Evolutionary conservation across 2,329 filamentous ascomycete species (phyloP).

Genomic region (Phaeosphaeriaceae sp.): DNA sequence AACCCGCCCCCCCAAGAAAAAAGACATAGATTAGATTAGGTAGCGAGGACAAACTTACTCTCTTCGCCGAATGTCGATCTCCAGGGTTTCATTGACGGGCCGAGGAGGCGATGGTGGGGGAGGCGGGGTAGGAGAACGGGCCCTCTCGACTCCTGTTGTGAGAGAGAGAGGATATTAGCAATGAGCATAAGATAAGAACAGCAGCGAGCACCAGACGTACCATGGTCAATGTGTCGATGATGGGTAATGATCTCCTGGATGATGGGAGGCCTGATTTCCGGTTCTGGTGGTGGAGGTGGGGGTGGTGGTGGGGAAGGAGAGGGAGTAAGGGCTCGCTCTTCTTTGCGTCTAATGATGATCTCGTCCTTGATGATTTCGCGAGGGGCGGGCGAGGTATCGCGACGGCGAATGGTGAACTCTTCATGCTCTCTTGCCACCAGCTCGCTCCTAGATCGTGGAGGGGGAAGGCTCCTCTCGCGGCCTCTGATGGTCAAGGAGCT

Average conservation of each 20-base stretch:
- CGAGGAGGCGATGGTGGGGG: constrained; percentile 54
- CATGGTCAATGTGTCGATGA: constrained; percentile 86
- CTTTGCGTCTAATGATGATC: constrained; percentile 54
- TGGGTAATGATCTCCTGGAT: constrained; percentile 90
- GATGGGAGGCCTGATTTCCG: constrained; percentile 78
- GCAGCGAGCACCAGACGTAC: constrained; percentile 55
- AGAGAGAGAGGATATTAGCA: constrained; percentile 9
- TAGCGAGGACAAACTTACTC: constrained; percentile 46
- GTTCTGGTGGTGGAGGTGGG: constrained; percentile 62
- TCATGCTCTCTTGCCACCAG: constrained; percentile 50
- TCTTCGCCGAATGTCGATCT: constrained; percentile 62
- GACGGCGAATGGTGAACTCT: constrained; percentile 50
- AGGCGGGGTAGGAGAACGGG: constrained; percentile 56
- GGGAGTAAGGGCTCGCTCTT: constrained; percentile 59
- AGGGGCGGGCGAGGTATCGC: constrained; percentile 43
- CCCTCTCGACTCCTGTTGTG: constrained; percentile 56
- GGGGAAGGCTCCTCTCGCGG: constrained; percentile 46
- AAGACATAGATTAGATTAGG: background rate
- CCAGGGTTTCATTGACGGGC: constrained; percentile 59
- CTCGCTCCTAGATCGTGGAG: constrained; percentile 42
- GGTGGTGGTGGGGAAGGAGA: constrained; percentile 53
- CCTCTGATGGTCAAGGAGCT: constrained; percentile 42
- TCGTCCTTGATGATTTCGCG: constrained; percentile 48
- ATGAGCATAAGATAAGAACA: background rate
- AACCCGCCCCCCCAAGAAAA: no score